Conservation (phyloP, 2,329 filamentous ascomycete genomes). For the Sarocladium oryzae region DNA sequence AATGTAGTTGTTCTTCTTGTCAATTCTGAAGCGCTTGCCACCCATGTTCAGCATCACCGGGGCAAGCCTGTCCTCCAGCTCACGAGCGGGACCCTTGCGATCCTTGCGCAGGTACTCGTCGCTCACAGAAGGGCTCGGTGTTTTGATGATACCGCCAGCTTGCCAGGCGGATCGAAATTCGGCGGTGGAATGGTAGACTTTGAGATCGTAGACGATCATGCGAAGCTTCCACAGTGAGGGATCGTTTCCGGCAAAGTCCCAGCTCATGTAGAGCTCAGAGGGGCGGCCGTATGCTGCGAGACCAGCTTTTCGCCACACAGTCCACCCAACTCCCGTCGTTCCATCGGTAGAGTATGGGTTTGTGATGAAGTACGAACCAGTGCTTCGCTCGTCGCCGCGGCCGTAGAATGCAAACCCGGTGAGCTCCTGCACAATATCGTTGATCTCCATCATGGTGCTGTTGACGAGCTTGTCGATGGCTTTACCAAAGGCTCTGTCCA, state of each 20-base stretch:
- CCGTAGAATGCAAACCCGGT: slow-evolving; percentile 13
- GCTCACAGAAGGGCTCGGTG: slow-evolving; percentile 11
- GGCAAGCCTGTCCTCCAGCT: slow-evolving; percentile 15
- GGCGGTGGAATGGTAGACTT: slow-evolving; percentile 13
- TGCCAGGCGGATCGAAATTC: slow-evolving; percentile 14
- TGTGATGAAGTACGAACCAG: slow-evolving; percentile 12
- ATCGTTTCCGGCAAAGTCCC: slow-evolving; percentile 14
- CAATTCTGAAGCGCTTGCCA: slow-evolving; percentile 15
- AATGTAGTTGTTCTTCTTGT: slow-evolving; percentile 15
- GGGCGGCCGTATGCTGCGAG: slow-evolving; percentile 14
- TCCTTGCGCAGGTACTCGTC: slow-evolving; percentile 15
- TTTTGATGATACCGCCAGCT: slow-evolving; percentile 11
- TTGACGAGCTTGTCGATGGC: slow-evolving; percentile 12
- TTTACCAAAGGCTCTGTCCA: slow-evolving; percentile 10
- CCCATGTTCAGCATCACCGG: slow-evolving; percentile 13
- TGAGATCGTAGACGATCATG: slow-evolving; percentile 15
- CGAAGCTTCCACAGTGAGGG: slow-evolving; percentile 13
- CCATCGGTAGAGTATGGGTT: slow-evolving; percentile 16
- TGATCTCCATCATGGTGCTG: slow-evolving; percentile 15
- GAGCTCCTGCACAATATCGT: slow-evolving; percentile 12
- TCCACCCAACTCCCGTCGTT: slow-evolving; percentile 14
- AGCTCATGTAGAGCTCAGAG: slow-evolving; percentile 15
- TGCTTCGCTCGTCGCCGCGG: slow-evolving; percentile 10
- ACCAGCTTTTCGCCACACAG: slow-evolving; percentile 13
- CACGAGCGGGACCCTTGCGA: slow-evolving; percentile 12